Conservation (phyloP, 78 protist species). For the Cavenderia fasciculata region DNA sequence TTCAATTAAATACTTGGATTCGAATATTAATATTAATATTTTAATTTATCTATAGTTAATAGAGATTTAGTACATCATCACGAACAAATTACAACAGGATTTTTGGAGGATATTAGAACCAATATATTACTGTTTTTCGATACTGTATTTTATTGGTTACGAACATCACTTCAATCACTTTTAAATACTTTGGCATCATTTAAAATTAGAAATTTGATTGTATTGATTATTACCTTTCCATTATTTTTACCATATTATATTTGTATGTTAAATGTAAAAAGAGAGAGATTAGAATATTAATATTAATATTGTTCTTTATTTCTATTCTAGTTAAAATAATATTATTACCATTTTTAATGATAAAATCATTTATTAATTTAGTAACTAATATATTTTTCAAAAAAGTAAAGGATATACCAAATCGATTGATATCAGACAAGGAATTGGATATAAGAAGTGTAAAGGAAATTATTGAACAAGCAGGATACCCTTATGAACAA, state of each 20-base stretch:
- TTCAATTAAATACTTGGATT: too few relatives aligned
- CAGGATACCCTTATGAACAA: constrained; percentile 67
- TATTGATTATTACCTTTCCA: constrained; percentile 27
- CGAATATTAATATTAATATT: too few relatives aligned
- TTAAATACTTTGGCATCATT: neutral
- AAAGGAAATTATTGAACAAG: constrained; percentile 59
- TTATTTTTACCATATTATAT: constrained; percentile 45
- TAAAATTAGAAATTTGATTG: neutral
- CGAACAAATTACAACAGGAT: constrained; percentile 67
- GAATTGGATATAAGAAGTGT: constrained; percentile 63
- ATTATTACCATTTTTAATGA: constrained; percentile 18
- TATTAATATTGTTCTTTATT: neutral
- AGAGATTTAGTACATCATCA: constrained; percentile 59
- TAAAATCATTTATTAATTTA: neutral
- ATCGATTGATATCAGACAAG: constrained; percentile 25
- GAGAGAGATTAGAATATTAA: neutral
- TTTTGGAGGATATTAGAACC: constrained; percentile 58
- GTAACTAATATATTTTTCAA: neutral
- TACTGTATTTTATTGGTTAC: constrained; percentile 26
- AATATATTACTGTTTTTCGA: constrained; percentile 47
- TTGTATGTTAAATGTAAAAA: neutral
- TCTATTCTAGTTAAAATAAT: neutral
- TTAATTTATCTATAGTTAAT: too few relatives aligned
- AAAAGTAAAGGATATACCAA: constrained; percentile 29
- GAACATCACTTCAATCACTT: constrained; percentile 4